Evolutionary conservation across 2,329 filamentous ascomycete genomes (phyloP).

Genomic region (Aspergillus eucalypticola): DNA sequence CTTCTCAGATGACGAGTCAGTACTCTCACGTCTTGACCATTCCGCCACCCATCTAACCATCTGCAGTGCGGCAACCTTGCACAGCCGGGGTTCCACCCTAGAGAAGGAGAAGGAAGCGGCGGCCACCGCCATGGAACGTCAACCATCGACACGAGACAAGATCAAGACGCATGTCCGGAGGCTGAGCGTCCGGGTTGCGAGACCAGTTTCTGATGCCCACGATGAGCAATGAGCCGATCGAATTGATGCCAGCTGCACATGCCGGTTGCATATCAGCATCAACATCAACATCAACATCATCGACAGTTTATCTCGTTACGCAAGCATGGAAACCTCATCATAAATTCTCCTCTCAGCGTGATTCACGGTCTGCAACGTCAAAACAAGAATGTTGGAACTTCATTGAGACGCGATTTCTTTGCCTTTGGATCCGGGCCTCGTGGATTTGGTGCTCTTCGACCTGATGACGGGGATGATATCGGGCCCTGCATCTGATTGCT

Average conservation of each 20-base stretch:
- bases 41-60: constrained; percentile 27
- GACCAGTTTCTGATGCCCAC: constrained; percentile 18
- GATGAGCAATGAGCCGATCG: constrained; percentile 17
- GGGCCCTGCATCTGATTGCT: constrained; percentile 24
- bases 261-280: neutral
- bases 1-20: constrained; percentile 43
- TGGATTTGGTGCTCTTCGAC: constrained; percentile 15
- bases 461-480: constrained; percentile 16
- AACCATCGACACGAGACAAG: constrained; percentile 31
- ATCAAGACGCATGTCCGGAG: constrained; percentile 32
- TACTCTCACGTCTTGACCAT: constrained; percentile 20
- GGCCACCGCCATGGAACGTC: constrained; percentile 27
- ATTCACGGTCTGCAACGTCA: constrained; percentile 24
- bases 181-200: constrained; percentile 30
- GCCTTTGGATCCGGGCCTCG: constrained; percentile 25
- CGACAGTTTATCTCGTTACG: neutral
- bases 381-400: constrained; percentile 48
- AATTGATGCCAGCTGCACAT: neutral
- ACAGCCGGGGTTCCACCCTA: constrained; percentile 30
- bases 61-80: constrained; percentile 37
- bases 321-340: neutral
- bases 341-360: neutral
- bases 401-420: constrained; percentile 43
- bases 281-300: neutral
- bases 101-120: constrained; percentile 30